Evolutionary conservation across 257 asterid genomes (phyloP), one percentile per base, ranked within the genome.

Genomic region (Mentha longifolia): DNA sequence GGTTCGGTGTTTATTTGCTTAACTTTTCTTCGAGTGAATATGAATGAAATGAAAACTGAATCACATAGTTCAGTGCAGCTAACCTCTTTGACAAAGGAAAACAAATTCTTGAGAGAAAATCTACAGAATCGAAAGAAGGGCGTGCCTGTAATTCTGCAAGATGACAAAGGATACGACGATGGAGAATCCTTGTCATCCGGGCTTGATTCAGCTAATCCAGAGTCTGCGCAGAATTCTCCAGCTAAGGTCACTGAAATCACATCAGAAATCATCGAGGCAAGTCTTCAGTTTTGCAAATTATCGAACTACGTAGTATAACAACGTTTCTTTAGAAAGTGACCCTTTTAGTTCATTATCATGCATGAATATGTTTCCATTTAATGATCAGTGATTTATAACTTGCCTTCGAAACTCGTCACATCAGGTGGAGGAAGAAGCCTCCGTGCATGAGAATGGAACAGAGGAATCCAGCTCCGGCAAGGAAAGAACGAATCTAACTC

Each of bases 31-130:
- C 41, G 17, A 37, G 2, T 37, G 45, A 14, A 37, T 62, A 13
- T 61, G 69, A 62, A 35, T 47, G 19, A 33, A 13, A 13, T 42
- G 58, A 30, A 66, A 42, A 11, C 64, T 77, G 74, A 76, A 63
- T 57, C 47, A 33, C 52, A 37, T 57, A 9, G 13, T 70, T 42
- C 70, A 62, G 43, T 82, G 80, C 93, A 91, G 99, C 49, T 91
- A 25, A 71, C 73, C 70, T 77, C 81, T 65, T 80, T 85, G 74
- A 76, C 82, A 6, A 84, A 81, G 82, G 97, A 89, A 75, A 91
- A 94, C 87, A 88, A 76, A 68, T 66, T 79, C 43, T 82, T 94
- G 81, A 82, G 83, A 59, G 85, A 51, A 66, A 89, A 59, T 76
- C 67, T 78, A 65, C 77, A 28, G 61, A 81, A 59, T 33, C 64